phyloP scores from a whole-genome alignment of 257 asterid genomes.

The Nicotiana tomentosiformis region DNA sequence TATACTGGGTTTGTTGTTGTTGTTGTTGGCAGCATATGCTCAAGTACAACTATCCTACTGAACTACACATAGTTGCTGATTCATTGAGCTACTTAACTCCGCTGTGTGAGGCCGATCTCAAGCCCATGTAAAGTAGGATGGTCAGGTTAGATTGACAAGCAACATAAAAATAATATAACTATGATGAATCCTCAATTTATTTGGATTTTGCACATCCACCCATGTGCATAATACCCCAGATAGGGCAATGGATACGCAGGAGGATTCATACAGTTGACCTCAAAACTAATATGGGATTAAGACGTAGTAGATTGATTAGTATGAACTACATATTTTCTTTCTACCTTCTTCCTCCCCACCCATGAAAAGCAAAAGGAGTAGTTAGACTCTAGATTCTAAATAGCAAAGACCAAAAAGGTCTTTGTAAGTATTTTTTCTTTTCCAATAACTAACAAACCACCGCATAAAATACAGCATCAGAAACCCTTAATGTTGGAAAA shows the following conservation, averaged over 20 bases:
- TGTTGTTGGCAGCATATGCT: neutral
- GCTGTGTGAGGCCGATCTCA: neutral
- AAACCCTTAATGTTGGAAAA: neutral
- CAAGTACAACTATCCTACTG: neutral
- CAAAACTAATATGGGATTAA: neutral
- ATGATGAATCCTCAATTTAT: neutral
- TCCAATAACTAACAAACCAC: neutral
- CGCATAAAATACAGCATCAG: neutral
- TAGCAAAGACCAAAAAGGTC: neutral
- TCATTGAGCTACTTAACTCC: neutral
- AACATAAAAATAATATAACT: neutral
- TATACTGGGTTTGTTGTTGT: too few species aligned
- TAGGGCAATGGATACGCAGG: neutral
- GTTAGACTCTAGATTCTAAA: neutral
- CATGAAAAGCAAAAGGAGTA: neutral
- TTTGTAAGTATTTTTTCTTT: neutral
- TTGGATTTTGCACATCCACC: slow-evolving; percentile 1
- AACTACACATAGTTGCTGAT: neutral
- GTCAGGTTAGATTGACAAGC: neutral
- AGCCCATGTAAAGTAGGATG: neutral
- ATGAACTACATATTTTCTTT: neutral
- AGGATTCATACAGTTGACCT: neutral
- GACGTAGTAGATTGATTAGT: neutral
- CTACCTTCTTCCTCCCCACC: neutral
- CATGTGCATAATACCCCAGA: neutral